Percentiles rank a stretch among this genome's conserved stretches.
Conservation (phyloP, 305 asterid species). For the Solanum chacoense region DNA sequence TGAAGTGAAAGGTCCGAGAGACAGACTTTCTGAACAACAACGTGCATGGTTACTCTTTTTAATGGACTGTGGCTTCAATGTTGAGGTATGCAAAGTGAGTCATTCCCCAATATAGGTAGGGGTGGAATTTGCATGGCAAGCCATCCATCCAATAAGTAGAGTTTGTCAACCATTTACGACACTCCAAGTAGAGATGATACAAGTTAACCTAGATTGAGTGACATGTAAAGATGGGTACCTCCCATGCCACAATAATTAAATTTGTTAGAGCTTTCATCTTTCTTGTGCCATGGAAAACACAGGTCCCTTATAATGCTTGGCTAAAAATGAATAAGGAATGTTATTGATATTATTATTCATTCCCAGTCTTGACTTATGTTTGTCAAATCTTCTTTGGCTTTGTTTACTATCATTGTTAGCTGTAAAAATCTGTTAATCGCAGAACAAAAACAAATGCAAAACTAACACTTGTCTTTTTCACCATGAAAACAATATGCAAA, state of each 20-base stretch:
- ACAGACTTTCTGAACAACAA: constrained; percentile 91
- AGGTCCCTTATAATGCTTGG: too few species aligned
- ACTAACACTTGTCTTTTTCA: neutral
- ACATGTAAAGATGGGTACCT: neutral
- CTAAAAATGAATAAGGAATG: neutral
- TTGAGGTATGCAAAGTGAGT: constrained; percentile 85
- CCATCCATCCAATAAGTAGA: neutral
- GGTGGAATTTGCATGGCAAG: neutral
- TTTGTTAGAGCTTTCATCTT: too few species aligned
- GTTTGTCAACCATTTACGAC: neutral
- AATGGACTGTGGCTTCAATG: constrained; percentile 67
- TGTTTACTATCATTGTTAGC: neutral
- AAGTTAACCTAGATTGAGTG: neutral
- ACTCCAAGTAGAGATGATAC: neutral
- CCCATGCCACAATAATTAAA: neutral
- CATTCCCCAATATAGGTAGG: constrained; percentile 6
- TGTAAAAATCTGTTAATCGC: neutral
- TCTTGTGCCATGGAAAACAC: too few species aligned
- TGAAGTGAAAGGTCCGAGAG: constrained; percentile 93
- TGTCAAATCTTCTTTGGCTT: neutral
- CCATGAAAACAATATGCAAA: neutral
- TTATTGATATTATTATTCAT: too few species aligned
- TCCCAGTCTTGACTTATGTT: neutral
- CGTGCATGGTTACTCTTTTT: constrained; percentile 87
- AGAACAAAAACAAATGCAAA: neutral